Percentiles rank a stretch among this genome's conserved stretches.
These are phyloP conservation scores for Microdochium bolleyi DNA, from an alignment of 2,329 filamentous ascomycete species.

Conservation along the genomic window DNA sequence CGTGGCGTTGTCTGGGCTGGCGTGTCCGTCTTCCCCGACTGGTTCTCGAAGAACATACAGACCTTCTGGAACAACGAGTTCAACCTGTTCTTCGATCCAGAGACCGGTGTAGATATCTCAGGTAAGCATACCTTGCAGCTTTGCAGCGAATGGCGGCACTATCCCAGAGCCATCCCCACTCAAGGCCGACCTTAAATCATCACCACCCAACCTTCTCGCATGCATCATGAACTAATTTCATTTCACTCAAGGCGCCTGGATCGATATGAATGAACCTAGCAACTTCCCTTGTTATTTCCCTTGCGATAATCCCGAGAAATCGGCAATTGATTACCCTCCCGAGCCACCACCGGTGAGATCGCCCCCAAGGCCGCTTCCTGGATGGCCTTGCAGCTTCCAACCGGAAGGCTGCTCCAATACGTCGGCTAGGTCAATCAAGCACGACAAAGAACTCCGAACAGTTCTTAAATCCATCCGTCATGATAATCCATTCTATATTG, in stretches of 20 bases:
- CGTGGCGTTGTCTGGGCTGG: constrained; percentile 73
- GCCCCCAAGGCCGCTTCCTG: constrained; percentile 57
- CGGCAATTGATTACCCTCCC: constrained; percentile 44
- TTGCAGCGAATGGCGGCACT: too few species aligned
- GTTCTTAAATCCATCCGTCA: not conserved
- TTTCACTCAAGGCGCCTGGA: constrained; percentile 49
- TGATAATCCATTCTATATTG: constrained; percentile 5
- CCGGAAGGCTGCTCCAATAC: constrained; percentile 29
- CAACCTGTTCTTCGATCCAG: constrained; percentile 51
- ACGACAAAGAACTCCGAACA: constrained; percentile 4
- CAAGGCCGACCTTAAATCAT: too few species aligned
- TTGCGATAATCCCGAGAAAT: constrained; percentile 37
- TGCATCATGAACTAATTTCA: not conserved
- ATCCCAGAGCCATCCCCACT: too few species aligned
- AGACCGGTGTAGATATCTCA: constrained; percentile 65
- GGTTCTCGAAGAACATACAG: constrained; percentile 60
- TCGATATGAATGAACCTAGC: constrained; percentile 57
- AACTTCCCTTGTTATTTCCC: constrained; percentile 43
- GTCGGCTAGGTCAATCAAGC: constrained; percentile 19
- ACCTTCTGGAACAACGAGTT: constrained; percentile 67
- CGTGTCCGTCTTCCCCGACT: constrained; percentile 65
- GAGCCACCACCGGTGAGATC: constrained; percentile 53
- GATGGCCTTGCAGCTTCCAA: constrained; percentile 62
- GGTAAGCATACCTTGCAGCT: constrained; percentile 19
- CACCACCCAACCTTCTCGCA: too few species aligned